These are phyloP conservation scores for Onygenales sp. DNA, from an alignment of 2,329 filamentous ascomycete genomes.

Conservation along the genomic window DNA sequence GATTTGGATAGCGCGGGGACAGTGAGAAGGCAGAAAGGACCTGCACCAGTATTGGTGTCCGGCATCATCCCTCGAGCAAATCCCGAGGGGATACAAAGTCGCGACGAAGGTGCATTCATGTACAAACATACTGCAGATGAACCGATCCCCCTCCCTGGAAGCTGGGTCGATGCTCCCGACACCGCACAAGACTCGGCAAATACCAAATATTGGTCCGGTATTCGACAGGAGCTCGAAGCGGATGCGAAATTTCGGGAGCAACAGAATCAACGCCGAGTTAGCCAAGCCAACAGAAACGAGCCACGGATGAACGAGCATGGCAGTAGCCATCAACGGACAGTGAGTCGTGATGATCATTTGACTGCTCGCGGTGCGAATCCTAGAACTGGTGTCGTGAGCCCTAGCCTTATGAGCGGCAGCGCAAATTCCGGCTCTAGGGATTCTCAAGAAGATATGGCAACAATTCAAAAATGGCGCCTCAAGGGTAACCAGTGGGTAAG, in stretches of 20 bases:
- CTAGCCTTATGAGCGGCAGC: conserved; percentile 19
- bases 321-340: conserved; percentile 7
- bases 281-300: background rate
- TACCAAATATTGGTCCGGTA: background rate
- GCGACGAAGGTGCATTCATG: background rate
- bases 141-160: background rate
- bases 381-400: conserved; percentile 28
- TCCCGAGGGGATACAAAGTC: background rate
- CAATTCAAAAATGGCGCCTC: conserved; percentile 21
- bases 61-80: background rate
- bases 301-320: background rate
- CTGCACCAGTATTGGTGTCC: background rate
- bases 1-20: conserved; percentile 11
- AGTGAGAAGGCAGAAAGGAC: conserved; percentile 6
- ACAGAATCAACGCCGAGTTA: background rate
- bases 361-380: conserved; percentile 24
- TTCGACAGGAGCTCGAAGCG: conserved; percentile 4
- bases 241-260: background rate
- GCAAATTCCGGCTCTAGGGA: conserved; percentile 13
- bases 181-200: background rate
- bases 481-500: conserved; percentile 28
- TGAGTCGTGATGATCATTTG: conserved; percentile 25
- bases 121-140: background rate
- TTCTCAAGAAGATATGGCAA: conserved; percentile 9
- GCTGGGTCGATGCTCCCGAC: background rate